A percentile compares a stretch with the other conserved stretches of the same genome.
Evolutionary conservation across 805 yeast genomes (phyloP).

Genomic region (Nakazawaea molendinolei): DNA sequence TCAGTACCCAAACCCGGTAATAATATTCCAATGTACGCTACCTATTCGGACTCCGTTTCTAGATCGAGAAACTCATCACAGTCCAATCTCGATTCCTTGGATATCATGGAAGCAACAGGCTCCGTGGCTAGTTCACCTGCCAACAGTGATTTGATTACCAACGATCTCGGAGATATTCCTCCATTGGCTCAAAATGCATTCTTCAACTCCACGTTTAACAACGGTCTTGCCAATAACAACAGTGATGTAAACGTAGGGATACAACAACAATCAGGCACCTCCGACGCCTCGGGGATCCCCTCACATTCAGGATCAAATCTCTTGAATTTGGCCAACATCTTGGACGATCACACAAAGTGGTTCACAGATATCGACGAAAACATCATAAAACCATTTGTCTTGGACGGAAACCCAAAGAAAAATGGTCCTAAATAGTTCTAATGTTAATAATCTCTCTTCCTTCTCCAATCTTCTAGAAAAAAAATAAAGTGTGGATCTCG

Average conservation of each 20-base stretch:
- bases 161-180: conserved; percentile 34
- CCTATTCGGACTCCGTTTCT: conserved; percentile 11
- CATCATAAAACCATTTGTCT: conserved; percentile 83
- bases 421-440: conserved; percentile 1
- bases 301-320: conserved; percentile 2
- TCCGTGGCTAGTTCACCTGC: conserved; percentile 16
- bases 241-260: background rate
- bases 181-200: conserved; percentile 14
- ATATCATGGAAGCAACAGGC: conserved; percentile 14
- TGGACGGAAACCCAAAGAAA: conserved; percentile 38
- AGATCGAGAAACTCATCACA: conserved; percentile 26
- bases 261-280: conserved; percentile 4
- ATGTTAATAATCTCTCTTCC: no score
- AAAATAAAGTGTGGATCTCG: no score
- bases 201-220: conserved; percentile 2
- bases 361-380: conserved; percentile 90
- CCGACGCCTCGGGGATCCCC: background rate
- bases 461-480: no score
- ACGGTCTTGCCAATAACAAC: background rate
- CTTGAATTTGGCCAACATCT: conserved; percentile 22
- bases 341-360: conserved; percentile 82
- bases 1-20: conserved; percentile 14
- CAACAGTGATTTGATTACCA: conserved; percentile 18
- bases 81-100: conserved; percentile 5
- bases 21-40: conserved; percentile 16